phyloP scores from a whole-genome alignment of 2,329 filamentous ascomycete genomes.

The Apiospora pterosperma region DNA sequence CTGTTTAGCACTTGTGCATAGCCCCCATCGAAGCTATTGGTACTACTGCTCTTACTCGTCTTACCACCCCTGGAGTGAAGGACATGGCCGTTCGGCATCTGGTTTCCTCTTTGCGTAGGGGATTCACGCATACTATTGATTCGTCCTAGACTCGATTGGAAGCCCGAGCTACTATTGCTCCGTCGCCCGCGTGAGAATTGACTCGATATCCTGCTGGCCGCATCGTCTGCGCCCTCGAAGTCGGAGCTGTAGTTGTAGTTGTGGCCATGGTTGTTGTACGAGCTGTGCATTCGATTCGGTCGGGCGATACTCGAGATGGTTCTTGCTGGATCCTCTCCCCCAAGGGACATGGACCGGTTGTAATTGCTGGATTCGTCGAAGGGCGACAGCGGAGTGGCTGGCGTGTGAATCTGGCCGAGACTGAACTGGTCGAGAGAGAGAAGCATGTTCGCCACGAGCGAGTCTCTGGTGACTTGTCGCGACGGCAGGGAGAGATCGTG shows the following conservation, averaged over 20 bases:
- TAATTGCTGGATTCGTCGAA: conserved; percentile 32
- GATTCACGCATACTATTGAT: conserved; percentile 61
- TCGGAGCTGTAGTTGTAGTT: conserved; percentile 61
- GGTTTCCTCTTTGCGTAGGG: conserved; percentile 34
- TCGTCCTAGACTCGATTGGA: conserved; percentile 55
- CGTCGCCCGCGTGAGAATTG: conserved; percentile 57
- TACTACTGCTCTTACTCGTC: conserved; percentile 69
- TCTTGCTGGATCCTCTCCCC: conserved; percentile 21
- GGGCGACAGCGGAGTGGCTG: conserved; percentile 24
- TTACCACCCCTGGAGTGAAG: conserved; percentile 56
- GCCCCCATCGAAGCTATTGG: conserved; percentile 63
- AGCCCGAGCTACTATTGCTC: conserved; percentile 79
- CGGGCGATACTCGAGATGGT: conserved; percentile 25
- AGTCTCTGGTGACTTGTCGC: conserved; percentile 76
- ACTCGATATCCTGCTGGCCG: conserved; percentile 48
- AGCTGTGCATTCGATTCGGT: conserved; percentile 15
- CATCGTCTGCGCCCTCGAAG: conserved; percentile 52
- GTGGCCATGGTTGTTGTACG: conserved; percentile 29
- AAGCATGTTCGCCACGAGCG: conserved; percentile 93
- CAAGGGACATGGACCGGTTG: conserved; percentile 17
- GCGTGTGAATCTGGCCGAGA: conserved; percentile 41
- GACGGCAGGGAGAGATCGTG: conserved; percentile 84
- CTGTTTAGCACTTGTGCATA: conserved; percentile 55
- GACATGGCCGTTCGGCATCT: conserved; percentile 31
- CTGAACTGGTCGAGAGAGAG: conserved; percentile 85